A percentile compares a stretch with the other conserved stretches of the same genome.
phyloP scores from a whole-genome alignment of 1,139 yeast species.

The Candida sanyaensis region DNA sequence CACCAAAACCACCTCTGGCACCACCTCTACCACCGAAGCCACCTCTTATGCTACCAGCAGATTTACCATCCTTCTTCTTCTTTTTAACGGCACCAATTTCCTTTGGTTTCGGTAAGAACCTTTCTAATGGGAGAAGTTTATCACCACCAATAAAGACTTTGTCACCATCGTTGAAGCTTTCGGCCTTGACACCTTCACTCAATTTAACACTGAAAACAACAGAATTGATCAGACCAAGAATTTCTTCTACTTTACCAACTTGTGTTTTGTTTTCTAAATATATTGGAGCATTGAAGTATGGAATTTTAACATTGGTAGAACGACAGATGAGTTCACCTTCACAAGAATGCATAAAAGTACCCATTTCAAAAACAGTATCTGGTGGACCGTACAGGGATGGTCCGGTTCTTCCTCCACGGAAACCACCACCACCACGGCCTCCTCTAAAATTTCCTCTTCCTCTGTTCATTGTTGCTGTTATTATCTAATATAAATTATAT shows the following conservation, averaged over 20 bases:
- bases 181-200: constrained; percentile 92
- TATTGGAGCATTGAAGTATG: constrained; percentile 98
- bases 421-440: constrained; percentile 54
- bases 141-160: constrained; percentile 95
- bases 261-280: constrained; percentile 93
- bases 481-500: constrained; percentile 1
- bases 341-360: constrained; percentile 85
- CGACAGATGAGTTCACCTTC: constrained; percentile 98
- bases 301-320: constrained; percentile 89
- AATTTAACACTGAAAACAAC: constrained; percentile 96
- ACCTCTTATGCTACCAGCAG: constrained; percentile 34
- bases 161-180: constrained; percentile 92
- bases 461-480: constrained; percentile 46
- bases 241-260: constrained; percentile 97
- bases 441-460: constrained; percentile 77
- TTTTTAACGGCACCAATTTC: constrained; percentile 76
- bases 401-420: constrained; percentile 57
- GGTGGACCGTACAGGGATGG: constrained; percentile 72
- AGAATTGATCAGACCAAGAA: constrained; percentile 95
- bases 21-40: constrained; percentile 46
- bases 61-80: constrained; percentile 58
- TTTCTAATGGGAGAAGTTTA: constrained; percentile 90
- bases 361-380: constrained; percentile 92
- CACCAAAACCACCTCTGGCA: constrained; percentile 44
- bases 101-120: constrained; percentile 93